Percentiles rank a stretch among this genome's conserved stretches.
Conservation (phyloP, 2,329 filamentous ascomycete species). For the Hymenotorrendiella dingleyae region DNA sequence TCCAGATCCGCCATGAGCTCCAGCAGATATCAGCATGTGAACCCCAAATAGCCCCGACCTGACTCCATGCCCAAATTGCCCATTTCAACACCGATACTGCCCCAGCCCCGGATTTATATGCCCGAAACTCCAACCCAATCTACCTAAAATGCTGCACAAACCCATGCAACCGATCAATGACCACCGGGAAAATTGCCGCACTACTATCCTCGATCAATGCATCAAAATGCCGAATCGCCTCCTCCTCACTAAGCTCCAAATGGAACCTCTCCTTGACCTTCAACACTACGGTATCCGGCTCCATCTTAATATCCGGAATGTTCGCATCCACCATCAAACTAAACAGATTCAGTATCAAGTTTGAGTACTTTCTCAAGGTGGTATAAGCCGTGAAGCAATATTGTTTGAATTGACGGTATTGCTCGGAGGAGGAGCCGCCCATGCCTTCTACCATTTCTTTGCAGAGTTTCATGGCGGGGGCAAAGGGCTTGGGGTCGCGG, state of each 20-base stretch:
- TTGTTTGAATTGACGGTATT: slow-evolving; percentile 86
- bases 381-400: slow-evolving; percentile 95
- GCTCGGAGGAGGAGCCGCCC: slow-evolving; percentile 75
- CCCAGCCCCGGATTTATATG: no score
- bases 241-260: slow-evolving; percentile 84
- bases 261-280: slow-evolving; percentile 96
- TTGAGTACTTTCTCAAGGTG: slow-evolving; percentile 81
- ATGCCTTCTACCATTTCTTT: slow-evolving; percentile 99
- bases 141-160: slow-evolving; percentile 80
- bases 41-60: no score
- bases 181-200: slow-evolving; percentile 82
- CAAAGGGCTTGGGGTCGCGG: slow-evolving; percentile 94
- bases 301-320: slow-evolving; percentile 88
- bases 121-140: not conserved
- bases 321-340: slow-evolving; percentile 96
- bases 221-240: slow-evolving; percentile 83
- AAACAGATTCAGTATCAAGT: slow-evolving; percentile 90
- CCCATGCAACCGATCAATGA: slow-evolving; percentile 92
- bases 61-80: no score
- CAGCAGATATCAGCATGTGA: no score
- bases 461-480: slow-evolving; percentile 92
- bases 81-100: no score
- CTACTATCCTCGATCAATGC: slow-evolving; percentile 85
- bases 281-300: slow-evolving; percentile 87
- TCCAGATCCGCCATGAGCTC: no score